Evolutionary conservation across 495 filamentous ascomycete genomes (phyloP).

Genomic region (Aspergillus sclerotiicarbonarius): DNA sequence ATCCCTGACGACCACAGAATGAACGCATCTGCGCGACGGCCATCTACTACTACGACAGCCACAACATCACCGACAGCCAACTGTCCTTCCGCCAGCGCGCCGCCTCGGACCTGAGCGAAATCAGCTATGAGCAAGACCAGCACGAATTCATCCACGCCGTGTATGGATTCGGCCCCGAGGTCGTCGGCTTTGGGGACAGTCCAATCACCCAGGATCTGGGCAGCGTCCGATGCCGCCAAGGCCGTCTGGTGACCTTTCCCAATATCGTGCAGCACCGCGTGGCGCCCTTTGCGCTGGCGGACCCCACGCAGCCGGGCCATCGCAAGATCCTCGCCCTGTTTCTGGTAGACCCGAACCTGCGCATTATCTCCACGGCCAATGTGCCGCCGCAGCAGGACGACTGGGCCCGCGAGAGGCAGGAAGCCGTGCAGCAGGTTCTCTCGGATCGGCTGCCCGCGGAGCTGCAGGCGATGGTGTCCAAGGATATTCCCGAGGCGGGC

Average conservation of each 20-base stretch:
- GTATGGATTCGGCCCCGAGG: conserved; percentile 24
- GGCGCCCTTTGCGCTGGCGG: conserved; percentile 44
- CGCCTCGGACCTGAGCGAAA: conserved; percentile 6
- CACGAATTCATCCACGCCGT: conserved; percentile 30
- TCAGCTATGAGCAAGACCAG: conserved; percentile 30
- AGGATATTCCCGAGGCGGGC: conserved; percentile 17
- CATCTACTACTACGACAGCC: conserved; percentile 59
- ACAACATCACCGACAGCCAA: conserved; percentile 57
- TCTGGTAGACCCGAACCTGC: conserved; percentile 52
- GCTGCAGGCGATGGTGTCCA: conserved; percentile 35
- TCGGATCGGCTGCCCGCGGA: conserved; percentile 33
- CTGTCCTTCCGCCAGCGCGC: conserved; percentile 50
- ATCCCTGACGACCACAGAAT: conserved; percentile 27
- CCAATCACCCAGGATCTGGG: conserved; percentile 37
- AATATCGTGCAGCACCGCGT: conserved; percentile 52
- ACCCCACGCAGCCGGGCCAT: conserved; percentile 52
- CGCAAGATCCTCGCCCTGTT: conserved; percentile 56
- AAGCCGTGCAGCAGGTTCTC: conserved; percentile 17
- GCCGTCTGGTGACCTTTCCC: conserved; percentile 34
- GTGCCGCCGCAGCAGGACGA: conserved; percentile 52
- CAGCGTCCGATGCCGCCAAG: conserved; percentile 26
- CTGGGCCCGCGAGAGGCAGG: conserved; percentile 30
- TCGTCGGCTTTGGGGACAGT: not conserved
- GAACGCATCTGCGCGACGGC: conserved; percentile 58
- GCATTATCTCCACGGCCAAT: conserved; percentile 53